A percentile compares a stretch with the other conserved stretches of the same genome.
These are phyloP conservation scores for Termitomyces bulborhizus DNA, from an alignment of 768 basidiomycete species.

Conservation along the genomic window DNA sequence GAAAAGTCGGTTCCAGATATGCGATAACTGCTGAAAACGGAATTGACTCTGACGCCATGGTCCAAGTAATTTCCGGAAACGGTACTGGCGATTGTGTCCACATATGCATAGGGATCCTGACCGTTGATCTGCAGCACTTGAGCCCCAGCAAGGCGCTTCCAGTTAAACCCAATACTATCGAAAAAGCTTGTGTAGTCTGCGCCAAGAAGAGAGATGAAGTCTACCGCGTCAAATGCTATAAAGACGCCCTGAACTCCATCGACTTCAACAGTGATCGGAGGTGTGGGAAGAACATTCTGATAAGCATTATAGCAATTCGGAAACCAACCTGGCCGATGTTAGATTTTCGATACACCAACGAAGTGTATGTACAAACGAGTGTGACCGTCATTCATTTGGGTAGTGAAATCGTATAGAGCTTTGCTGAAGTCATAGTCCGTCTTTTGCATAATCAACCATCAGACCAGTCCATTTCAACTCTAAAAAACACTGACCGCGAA, in stretches of 20 bases:
- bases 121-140: conserved; percentile 50
- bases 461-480: neutral
- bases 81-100: conserved; percentile 49
- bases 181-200: conserved; percentile 38
- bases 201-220: conserved; percentile 42
- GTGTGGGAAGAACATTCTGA: conserved; percentile 53
- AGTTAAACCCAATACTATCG: conserved; percentile 46
- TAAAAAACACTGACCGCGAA: conserved; percentile 30
- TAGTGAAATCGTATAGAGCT: conserved; percentile 49
- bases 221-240: conserved; percentile 49
- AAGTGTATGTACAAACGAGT: conserved; percentile 35
- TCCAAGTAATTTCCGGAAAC: conserved; percentile 62
- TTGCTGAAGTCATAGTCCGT: conserved; percentile 64
- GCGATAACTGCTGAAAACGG: conserved; percentile 54
- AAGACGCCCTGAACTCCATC: conserved; percentile 42
- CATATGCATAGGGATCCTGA: conserved; percentile 45
- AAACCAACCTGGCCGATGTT: conserved; percentile 41
- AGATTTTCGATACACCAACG: neutral
- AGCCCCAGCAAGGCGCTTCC: conserved; percentile 56
- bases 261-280: conserved; percentile 44
- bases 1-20: conserved; percentile 39
- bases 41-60: conserved; percentile 58
- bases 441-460: conserved; percentile 21
- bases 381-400: conserved; percentile 58
- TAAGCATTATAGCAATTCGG: conserved; percentile 48